phyloP scores from a whole-genome alignment of 371 early-diverging fungal species.

The Cokeromyces recurvatus region DNA sequence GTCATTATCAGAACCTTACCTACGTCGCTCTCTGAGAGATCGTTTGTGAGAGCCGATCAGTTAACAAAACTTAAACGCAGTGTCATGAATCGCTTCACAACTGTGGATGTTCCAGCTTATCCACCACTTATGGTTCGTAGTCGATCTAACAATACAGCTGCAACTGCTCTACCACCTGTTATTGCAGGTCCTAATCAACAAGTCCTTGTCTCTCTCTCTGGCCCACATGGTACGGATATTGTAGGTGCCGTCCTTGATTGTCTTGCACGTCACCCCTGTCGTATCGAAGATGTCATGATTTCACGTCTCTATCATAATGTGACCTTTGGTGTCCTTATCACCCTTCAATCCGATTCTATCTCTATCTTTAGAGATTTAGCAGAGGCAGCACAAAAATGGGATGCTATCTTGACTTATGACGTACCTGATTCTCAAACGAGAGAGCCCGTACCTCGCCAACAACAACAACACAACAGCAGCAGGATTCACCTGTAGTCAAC shows the following conservation, averaged over 20 bases:
- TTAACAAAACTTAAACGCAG: constrained; percentile 58
- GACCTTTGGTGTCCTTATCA: constrained; percentile 79
- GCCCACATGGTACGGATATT: constrained; percentile 87
- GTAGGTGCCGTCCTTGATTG: constrained; percentile 75
- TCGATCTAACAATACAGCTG: constrained; percentile 14
- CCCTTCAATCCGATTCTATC: constrained; percentile 62
- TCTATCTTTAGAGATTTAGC: constrained; percentile 74
- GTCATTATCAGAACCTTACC: constrained; percentile 65
- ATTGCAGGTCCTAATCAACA: constrained; percentile 56
- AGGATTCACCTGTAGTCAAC: no score
- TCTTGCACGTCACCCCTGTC: constrained; percentile 64
- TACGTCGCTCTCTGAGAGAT: constrained; percentile 60
- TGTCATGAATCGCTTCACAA: constrained; percentile 53
- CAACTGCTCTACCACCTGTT: constrained; percentile 30
- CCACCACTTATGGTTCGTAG: constrained; percentile 28
- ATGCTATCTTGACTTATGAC: constrained; percentile 75
- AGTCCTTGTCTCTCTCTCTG: constrained; percentile 70
- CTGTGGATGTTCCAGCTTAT: constrained; percentile 14
- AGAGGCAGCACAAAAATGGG: constrained; percentile 75
- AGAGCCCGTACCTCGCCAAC: constrained; percentile 37
- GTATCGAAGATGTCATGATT: constrained; percentile 76
- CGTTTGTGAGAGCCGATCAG: constrained; percentile 59
- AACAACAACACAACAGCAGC: no score
- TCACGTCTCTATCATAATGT: constrained; percentile 85
- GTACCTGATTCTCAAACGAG: constrained; percentile 69